A percentile compares a stretch with the other conserved stretches of the same genome.
These are phyloP conservation scores for Exophiala spinifera DNA, from an alignment of 2,329 filamentous ascomycete genomes.

Conservation along the genomic window DNA sequence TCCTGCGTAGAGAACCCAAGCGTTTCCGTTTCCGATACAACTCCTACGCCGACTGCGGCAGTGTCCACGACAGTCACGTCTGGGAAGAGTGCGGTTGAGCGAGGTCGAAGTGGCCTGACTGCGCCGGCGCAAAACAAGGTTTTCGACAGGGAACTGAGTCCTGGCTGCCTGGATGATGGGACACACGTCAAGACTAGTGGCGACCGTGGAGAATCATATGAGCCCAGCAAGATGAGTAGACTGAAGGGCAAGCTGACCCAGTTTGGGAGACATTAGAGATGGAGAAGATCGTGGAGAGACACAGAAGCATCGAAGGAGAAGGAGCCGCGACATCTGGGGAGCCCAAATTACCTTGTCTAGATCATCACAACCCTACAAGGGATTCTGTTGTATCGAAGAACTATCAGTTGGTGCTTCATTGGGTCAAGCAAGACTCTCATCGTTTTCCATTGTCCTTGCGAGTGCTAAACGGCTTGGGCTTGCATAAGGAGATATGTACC, in stretches of 20 bases:
- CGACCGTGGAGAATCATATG: slow-evolving; percentile 25
- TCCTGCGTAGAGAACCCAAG: background rate
- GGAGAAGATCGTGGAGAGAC: background rate
- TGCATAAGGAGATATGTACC: too few species aligned
- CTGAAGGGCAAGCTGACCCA: slow-evolving; percentile 24
- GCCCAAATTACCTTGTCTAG: background rate
- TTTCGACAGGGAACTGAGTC: slow-evolving; percentile 25
- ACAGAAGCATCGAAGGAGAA: background rate
- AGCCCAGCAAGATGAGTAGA: slow-evolving; percentile 20
- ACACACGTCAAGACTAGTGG: slow-evolving; percentile 26
- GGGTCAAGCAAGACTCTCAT: too few species aligned
- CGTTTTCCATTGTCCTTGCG: too few species aligned
- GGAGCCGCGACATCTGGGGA: background rate
- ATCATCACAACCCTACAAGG: too few species aligned
- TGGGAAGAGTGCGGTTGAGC: slow-evolving; percentile 4
- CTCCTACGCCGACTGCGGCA: background rate
- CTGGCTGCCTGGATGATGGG: slow-evolving; percentile 27
- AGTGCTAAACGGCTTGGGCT: too few species aligned
- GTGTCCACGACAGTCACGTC: slow-evolving; percentile 1
- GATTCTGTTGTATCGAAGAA: too few species aligned
- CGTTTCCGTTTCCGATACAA: slow-evolving; percentile 2
- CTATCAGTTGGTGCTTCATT: too few species aligned
- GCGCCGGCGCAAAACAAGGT: slow-evolving; percentile 3
- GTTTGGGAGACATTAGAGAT: slow-evolving; percentile 19
- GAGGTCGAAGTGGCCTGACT: slow-evolving; percentile 9